Base-by-base conservation (phyloP, 2,329 filamentous ascomycete genomes). In the Xylariales sp. region DNA sequence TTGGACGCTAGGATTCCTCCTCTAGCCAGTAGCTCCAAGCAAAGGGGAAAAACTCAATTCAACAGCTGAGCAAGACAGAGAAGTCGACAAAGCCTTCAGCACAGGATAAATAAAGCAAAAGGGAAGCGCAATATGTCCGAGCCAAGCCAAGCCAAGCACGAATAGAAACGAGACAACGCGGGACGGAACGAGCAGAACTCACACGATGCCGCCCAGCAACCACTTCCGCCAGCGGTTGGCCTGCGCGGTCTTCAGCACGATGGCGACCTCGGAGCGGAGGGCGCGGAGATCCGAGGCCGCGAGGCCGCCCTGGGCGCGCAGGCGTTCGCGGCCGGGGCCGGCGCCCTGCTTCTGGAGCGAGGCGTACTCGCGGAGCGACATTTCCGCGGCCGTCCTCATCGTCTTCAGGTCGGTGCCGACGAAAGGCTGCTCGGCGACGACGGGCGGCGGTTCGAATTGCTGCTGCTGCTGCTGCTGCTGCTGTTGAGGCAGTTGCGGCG, bases 161-260 rank as follows among this genome's bases (percentile, higher is more conserved):
- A 39, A 54, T 23, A 23, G 8, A 14, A 48, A 9, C 14, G 45
- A 43, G 45, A 39, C 7, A 57, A 8, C 12, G 9, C 32, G 49
- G 62, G 23, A 32, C 3, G 16, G 52, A 65, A 65, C 84, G 62
- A 18, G 28, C 3, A 18, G 52, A 65, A 65, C 84, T 82, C 72
- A 87, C 85, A 87, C 75, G 16, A 84, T 73, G 0, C 84, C 84
- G 3, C 86, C 85, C 1, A 87, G 73, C 14, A 87, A 71, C 82
- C 85, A 86, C 69, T 81, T 81, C 54, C 85, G 80, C 84, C 85
- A 87, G 43, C 86, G 81, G 52, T 83, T 81, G 41, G 79, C 78
- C 75, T 87, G 84, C 0, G 82, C 83, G 10, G 75, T 77, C 70
- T 80, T 83, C 41, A 80, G 79, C 50, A 86, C 71, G 2, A 76